A percentile compares a stretch with the other conserved stretches of the same genome.
These are phyloP conservation scores for Calocera cornea DNA, from an alignment of 768 basidiomycete species.

Conservation along the genomic window DNA sequence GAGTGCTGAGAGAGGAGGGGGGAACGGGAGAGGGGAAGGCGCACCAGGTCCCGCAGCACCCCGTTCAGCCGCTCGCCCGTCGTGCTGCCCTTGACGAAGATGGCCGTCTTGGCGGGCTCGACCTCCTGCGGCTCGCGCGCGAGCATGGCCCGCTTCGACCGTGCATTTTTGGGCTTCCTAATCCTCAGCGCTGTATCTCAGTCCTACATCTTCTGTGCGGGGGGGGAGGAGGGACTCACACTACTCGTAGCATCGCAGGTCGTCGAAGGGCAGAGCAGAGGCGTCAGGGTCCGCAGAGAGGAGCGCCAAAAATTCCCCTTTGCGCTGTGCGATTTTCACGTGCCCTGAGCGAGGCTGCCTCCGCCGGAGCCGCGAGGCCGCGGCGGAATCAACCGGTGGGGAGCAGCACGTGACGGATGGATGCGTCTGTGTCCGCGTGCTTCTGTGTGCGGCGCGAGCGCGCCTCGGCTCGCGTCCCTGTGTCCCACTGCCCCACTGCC, in stretches of 20 bases:
- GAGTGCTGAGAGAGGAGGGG: no score
- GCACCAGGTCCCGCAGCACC: conserved; percentile 80
- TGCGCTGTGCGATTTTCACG: neutral
- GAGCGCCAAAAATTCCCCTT: neutral
- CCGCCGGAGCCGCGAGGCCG: no score
- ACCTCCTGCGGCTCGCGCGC: conserved; percentile 80
- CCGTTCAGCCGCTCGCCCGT: conserved; percentile 64
- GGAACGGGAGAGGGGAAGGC: conserved; percentile 21
- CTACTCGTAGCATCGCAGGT: neutral
- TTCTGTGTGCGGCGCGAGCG: neutral
- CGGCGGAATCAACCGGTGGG: no score
- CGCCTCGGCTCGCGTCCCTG: neutral
- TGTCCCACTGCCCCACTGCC: neutral
- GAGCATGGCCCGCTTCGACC: conserved; percentile 78
- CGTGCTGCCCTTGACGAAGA: conserved; percentile 83
- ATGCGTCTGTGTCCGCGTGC: neutral
- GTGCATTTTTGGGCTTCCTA: conserved; percentile 90
- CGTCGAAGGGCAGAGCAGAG: neutral
- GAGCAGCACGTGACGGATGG: neutral
- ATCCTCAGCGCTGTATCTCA: no score
- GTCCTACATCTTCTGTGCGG: no score
- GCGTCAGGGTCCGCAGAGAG: neutral
- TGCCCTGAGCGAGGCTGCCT: no score
- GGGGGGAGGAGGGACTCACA: neutral
- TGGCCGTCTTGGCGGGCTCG: conserved; percentile 71